Conservation (phyloP, 2,329 filamentous ascomycete genomes). For the Periconia macrospinosa region DNA sequence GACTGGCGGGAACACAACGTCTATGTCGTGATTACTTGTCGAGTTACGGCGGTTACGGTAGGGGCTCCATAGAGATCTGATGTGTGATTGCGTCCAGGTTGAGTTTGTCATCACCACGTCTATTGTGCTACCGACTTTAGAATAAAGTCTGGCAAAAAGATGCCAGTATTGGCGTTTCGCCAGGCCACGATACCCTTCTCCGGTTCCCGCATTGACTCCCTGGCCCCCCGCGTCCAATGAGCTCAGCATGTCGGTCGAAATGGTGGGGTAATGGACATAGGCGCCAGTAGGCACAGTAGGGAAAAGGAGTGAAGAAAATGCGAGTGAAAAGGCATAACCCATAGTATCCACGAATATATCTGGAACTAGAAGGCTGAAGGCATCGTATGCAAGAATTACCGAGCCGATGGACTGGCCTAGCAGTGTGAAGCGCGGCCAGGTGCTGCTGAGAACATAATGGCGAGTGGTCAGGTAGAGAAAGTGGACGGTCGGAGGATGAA, state of each 20-base stretch:
- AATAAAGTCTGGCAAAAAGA: conserved; percentile 80
- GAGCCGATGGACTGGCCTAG: conserved; percentile 93
- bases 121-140: conserved; percentile 76
- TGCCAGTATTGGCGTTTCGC: conserved; percentile 85
- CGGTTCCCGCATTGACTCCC: conserved; percentile 82
- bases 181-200: conserved; percentile 68
- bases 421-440: conserved; percentile 90
- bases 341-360: conserved; percentile 97
- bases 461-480: conserved; percentile 92
- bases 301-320: conserved; percentile 81
- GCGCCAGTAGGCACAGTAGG: conserved; percentile 79
- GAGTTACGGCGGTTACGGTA: conserved; percentile 45
- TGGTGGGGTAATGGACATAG: conserved; percentile 97
- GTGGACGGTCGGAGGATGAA: conserved; percentile 78
- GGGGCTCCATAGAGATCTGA: conserved; percentile 75
- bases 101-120: conserved; percentile 98
- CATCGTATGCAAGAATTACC: conserved; percentile 84
- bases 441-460: conserved; percentile 80
- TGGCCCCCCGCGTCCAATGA: conserved; percentile 65
- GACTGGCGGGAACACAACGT: conserved; percentile 87
- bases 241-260: conserved; percentile 94
- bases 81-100: conserved; percentile 81
- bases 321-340: conserved; percentile 92
- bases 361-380: conserved; percentile 86
- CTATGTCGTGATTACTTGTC: conserved; percentile 61